These are phyloP conservation scores for Desmodesmus armatus DNA, from an alignment of 139 green algal species.

Conservation along the genomic window DNA sequence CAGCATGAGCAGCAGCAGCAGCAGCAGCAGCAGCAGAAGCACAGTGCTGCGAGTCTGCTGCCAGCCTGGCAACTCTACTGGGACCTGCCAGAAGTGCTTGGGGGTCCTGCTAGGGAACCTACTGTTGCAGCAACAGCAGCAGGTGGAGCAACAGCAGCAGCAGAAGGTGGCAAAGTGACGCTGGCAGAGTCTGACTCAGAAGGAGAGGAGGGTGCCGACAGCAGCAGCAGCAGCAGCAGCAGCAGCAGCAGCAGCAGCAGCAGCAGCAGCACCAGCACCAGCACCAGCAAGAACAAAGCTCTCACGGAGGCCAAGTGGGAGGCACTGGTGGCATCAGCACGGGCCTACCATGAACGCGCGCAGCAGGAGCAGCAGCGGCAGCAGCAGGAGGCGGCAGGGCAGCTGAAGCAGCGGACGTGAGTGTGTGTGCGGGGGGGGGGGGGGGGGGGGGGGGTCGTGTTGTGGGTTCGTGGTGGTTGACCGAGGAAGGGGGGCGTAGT, in stretches of 20 bases:
- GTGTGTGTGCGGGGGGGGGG: neutral
- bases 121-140: neutral
- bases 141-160: neutral
- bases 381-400: neutral
- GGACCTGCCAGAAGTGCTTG: no score
- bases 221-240: neutral
- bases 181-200: neutral
- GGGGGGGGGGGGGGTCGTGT: neutral
- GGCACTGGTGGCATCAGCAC: constrained; percentile 10
- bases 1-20: neutral
- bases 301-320: neutral
- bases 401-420: constrained; percentile 4
- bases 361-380: neutral
- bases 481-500: no score
- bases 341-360: neutral
- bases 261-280: neutral
- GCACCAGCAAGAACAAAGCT: neutral
- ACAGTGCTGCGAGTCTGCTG: neutral
- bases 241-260: neutral
- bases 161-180: neutral
- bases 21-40: neutral
- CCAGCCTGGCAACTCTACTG: neutral
- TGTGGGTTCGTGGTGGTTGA: neutral
- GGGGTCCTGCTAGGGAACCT: neutral
- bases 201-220: no score